Evolutionary conservation across 345 rosid species (phyloP).

Genomic region (Citrus cavaleriei): DNA sequence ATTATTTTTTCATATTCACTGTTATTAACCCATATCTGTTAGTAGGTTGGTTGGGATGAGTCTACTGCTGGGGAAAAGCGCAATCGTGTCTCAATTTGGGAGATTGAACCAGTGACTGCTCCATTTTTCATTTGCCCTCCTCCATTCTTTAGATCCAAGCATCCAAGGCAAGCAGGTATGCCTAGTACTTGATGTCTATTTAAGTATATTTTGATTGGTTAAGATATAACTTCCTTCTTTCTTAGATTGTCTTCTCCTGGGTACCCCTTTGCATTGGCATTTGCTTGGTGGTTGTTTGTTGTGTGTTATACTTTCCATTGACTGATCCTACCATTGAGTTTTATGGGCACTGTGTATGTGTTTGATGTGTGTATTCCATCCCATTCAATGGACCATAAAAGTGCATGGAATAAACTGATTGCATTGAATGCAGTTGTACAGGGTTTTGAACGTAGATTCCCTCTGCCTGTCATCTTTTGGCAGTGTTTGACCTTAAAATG

Average conservation of each 20-base stretch:
- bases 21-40: slow-evolving; percentile 6
- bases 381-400: neutral
- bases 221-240: neutral
- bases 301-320: neutral
- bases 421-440: neutral
- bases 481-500: slow-evolving; percentile 11
- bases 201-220: neutral
- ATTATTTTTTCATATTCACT: neutral
- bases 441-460: slow-evolving; percentile 4
- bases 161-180: slow-evolving; percentile 80
- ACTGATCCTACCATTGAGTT: neutral
- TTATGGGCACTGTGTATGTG: neutral
- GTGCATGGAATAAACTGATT: neutral
- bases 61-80: slow-evolving; percentile 87
- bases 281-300: slow-evolving; percentile 2
- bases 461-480: neutral
- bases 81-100: slow-evolving; percentile 89
- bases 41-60: slow-evolving; percentile 99
- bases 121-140: slow-evolving; percentile 96
- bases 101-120: slow-evolving; percentile 87
- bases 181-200: slow-evolving; percentile 39
- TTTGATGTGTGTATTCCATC: neutral
- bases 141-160: slow-evolving; percentile 83
- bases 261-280: slow-evolving; percentile 6
- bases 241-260: neutral